phyloP scores from a whole-genome alignment of 129 eudicot genomes.

The Pittosporum tobira region DNA sequence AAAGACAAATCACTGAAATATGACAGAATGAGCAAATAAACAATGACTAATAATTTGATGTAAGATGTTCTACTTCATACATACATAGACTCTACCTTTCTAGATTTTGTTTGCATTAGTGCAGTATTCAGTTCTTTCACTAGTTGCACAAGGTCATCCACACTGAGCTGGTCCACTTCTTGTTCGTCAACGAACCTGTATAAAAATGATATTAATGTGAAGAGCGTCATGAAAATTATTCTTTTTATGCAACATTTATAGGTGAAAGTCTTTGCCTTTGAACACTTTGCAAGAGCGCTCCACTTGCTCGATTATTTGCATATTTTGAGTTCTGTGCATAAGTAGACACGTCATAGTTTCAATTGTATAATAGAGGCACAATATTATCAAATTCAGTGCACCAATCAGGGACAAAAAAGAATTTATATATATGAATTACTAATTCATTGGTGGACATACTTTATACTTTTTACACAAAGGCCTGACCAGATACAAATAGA shows the following conservation, averaged over 20 bases:
- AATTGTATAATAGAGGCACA: no score
- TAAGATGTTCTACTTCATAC: no score
- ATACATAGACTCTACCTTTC: slow-evolving; percentile 31
- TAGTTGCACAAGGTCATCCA: slow-evolving; percentile 29
- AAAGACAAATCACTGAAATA: no score
- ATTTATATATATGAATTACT: no score
- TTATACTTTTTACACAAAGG: no score
- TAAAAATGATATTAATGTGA: not conserved
- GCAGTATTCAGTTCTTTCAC: slow-evolving; percentile 48
- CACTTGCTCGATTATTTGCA: slow-evolving; percentile 19
- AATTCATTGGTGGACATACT: no score
- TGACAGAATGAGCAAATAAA: no score
- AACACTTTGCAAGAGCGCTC: slow-evolving; percentile 35
- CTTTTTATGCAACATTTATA: not conserved
- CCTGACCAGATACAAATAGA: not conserved
- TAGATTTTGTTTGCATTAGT: slow-evolving; percentile 30
- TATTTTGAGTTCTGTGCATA: slow-evolving; percentile 12
- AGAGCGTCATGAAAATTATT: not conserved
- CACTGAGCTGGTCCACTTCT: slow-evolving; percentile 18
- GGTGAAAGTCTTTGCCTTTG: slow-evolving; percentile 28
- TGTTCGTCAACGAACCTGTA: slow-evolving; percentile 35
- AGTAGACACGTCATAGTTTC: not conserved
- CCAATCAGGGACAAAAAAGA: no score
- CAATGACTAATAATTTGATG: no score
- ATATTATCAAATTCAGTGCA: not conserved